These are phyloP conservation scores for Clohesyomyces aquaticus DNA, from an alignment of 495 filamentous ascomycete genomes.

Conservation along the genomic window DNA sequence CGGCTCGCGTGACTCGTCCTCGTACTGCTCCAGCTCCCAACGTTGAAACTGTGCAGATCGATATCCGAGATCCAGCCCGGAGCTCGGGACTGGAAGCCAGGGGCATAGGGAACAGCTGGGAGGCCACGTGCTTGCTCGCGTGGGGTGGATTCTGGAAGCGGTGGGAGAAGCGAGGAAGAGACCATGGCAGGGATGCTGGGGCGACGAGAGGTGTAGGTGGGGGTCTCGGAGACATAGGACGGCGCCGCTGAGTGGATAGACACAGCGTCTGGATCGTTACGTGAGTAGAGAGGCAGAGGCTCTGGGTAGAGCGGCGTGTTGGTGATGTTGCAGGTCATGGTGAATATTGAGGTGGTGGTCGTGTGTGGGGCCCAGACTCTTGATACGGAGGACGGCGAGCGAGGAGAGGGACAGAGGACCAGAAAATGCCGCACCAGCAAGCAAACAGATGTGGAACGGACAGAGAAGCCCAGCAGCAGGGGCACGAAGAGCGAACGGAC, in stretches of 20 bases:
- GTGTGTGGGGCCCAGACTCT: too few relatives aligned
- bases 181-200: conserved; percentile 15
- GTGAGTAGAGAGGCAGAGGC: conserved; percentile 43
- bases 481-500: neutral
- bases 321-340: conserved; percentile 42
- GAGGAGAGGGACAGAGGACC: neutral
- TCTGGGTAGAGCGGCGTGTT: conserved; percentile 38
- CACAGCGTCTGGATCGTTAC: conserved; percentile 38
- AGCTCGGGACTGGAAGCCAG: conserved; percentile 38
- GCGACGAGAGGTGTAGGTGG: conserved; percentile 41
- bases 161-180: conserved; percentile 24
- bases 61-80: conserved; percentile 29
- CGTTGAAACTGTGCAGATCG: conserved; percentile 35
- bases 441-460: neutral
- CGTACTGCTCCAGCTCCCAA: conserved; percentile 39
- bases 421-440: conserved; percentile 12
- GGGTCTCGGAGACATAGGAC: conserved; percentile 45
- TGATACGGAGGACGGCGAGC: neutral
- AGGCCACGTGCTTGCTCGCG: conserved; percentile 31
- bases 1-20: conserved; percentile 30
- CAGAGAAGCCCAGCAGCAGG: too few relatives aligned
- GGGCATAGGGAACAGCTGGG: conserved; percentile 37
- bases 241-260: conserved; percentile 44
- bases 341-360: neutral
- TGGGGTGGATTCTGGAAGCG: neutral